Percentiles rank a stretch among this genome's conserved stretches.
These are phyloP conservation scores for Curvularia lunata DNA, from an alignment of 2,329 filamentous ascomycete species.

Conservation along the genomic window DNA sequence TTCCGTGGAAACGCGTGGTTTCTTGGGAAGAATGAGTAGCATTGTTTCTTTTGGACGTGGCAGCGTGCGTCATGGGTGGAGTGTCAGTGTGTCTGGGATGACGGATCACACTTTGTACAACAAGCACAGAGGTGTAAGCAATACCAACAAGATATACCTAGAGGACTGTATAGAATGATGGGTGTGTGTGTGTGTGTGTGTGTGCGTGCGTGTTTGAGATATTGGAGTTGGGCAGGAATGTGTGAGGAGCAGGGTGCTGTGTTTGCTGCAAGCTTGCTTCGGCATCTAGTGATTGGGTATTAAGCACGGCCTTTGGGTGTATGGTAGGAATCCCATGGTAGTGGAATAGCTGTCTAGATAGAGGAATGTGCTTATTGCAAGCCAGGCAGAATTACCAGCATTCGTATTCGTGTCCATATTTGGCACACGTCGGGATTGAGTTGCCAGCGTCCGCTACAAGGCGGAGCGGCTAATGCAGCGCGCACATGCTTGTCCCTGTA, in stretches of 20 bases:
- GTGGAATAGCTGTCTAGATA: too few relatives aligned
- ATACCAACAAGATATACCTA: background rate
- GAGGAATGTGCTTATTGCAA: too few relatives aligned
- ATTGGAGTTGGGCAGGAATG: too few relatives aligned
- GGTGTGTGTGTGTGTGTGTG: background rate
- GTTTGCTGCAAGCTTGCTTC: too few relatives aligned
- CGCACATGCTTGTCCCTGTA: background rate
- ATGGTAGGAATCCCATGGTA: too few relatives aligned
- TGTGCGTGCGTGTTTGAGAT: too few relatives aligned
- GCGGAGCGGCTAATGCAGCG: background rate
- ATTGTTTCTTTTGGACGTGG: constrained; percentile 3
- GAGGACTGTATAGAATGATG: background rate
- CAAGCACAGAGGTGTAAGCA: background rate
- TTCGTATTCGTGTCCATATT: background rate
- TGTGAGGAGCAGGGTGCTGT: too few relatives aligned
- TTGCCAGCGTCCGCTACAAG: background rate
- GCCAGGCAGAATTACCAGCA: background rate
- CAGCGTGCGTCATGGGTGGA: constrained; percentile 12
- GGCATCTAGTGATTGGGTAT: too few relatives aligned
- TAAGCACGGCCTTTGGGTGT: too few relatives aligned
- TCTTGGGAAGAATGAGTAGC: constrained; percentile 4
- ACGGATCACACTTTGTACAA: background rate
- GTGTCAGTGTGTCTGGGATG: background rate
- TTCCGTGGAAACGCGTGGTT: too few relatives aligned
- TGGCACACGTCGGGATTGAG: background rate